Percentiles rank a stretch among this genome's conserved stretches.
These are phyloP conservation scores for Colletotrichum abscissum DNA, from an alignment of 2,329 filamentous ascomycete genomes.

Conservation along the genomic window DNA sequence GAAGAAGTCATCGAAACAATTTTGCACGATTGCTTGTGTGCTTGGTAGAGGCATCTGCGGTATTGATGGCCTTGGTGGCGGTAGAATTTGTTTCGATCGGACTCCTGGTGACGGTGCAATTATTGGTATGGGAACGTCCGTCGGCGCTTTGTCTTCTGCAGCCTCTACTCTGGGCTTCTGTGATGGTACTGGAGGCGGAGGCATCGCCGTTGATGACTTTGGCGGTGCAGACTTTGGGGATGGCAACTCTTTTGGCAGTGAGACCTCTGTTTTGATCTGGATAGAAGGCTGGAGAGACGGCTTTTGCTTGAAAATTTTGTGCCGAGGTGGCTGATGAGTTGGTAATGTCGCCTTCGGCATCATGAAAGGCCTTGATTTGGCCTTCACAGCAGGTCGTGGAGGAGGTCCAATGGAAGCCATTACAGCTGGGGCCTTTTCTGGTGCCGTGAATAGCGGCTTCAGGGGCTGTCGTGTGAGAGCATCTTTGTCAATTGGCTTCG, in stretches of 20 bases:
- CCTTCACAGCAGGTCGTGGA: constrained; percentile 1
- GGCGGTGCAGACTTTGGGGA: neutral
- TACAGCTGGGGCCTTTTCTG: neutral
- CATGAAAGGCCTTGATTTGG: constrained; percentile 30
- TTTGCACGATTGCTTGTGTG: constrained; percentile 64
- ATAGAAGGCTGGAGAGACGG: neutral
- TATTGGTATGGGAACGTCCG: neutral
- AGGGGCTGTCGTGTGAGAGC: no score
- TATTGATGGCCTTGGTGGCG: neutral
- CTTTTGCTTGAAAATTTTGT: neutral
- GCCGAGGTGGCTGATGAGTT: neutral
- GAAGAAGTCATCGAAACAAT: constrained; percentile 64
- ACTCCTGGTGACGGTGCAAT: neutral
- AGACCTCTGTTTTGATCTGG: neutral
- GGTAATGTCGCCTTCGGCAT: constrained; percentile 14
- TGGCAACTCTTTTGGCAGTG: neutral
- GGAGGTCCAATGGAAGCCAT: neutral
- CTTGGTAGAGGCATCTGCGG: constrained; percentile 47
- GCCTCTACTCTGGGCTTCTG: neutral
- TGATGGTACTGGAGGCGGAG: neutral
- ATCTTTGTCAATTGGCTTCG: neutral
- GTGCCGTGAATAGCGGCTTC: neutral
- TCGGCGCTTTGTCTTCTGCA: neutral
- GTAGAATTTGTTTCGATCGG: neutral
- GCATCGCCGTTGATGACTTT: neutral